Evolutionary conservation across 148 eudicot genomes (phyloP).

Genomic region (Cornus florida): DNA sequence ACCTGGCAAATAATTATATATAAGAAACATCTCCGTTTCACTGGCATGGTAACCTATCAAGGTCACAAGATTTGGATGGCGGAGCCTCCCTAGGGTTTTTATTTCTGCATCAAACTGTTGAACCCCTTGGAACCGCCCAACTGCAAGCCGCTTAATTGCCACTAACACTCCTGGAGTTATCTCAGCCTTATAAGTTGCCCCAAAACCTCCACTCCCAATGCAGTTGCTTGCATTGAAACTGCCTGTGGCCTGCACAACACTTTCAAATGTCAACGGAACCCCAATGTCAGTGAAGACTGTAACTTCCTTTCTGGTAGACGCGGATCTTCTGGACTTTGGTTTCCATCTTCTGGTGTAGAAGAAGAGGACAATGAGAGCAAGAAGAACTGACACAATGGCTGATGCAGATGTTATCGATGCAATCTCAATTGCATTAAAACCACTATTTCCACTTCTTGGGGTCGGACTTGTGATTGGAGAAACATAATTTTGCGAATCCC

Average conservation of each 20-base stretch:
- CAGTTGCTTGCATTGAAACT: constrained; percentile 50
- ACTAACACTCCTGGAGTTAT: constrained; percentile 45
- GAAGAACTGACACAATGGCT: constrained; percentile 49
- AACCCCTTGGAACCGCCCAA: constrained; percentile 49
- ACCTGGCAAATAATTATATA: constrained; percentile 50
- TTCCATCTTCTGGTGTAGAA: constrained; percentile 47
- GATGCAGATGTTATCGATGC: constrained; percentile 57
- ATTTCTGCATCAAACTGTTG: constrained; percentile 62
- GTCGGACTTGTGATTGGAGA: constrained; percentile 22
- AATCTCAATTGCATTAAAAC: constrained; percentile 44
- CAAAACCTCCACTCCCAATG: constrained; percentile 59
- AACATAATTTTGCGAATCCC: constrained; percentile 15
- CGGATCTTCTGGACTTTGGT: constrained; percentile 32
- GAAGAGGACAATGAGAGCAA: constrained; percentile 45
- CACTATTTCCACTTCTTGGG: constrained; percentile 1
- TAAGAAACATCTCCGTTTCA: constrained; percentile 55
- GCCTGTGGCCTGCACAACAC: constrained; percentile 41
- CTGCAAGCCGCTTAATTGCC: constrained; percentile 51
- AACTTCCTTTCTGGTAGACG: constrained; percentile 43
- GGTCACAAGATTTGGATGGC: constrained; percentile 50
- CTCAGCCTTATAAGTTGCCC: constrained; percentile 56
- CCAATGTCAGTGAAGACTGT: constrained; percentile 46
- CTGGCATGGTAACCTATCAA: constrained; percentile 50
- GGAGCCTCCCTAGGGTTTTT: constrained; percentile 48
- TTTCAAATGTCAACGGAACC: constrained; percentile 42